phyloP scores from a whole-genome alignment of 2,329 filamentous ascomycete genomes.

The Fusarium longipes region DNA sequence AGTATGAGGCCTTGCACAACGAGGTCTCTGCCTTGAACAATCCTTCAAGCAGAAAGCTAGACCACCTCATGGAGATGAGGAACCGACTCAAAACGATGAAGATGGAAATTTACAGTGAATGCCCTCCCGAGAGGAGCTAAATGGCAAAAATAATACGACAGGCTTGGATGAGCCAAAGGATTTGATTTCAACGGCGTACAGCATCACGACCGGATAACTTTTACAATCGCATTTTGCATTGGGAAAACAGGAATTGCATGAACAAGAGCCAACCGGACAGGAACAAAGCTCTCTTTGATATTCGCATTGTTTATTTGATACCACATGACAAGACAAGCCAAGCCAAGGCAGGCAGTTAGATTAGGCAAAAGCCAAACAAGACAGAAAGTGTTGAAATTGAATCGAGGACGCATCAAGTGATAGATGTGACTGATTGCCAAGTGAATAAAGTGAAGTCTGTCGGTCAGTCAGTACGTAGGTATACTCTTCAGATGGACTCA shows the following conservation, averaged over 20 bases:
- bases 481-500: no score
- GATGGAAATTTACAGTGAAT: constrained; percentile 65
- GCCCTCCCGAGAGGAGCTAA: constrained; percentile 48
- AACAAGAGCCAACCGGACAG: constrained; percentile 36
- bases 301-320: constrained; percentile 45
- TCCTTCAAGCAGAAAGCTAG: constrained; percentile 63
- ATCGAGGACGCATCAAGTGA: constrained; percentile 5
- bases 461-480: neutral
- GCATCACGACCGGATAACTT: constrained; percentile 45
- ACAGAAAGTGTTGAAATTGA: constrained; percentile 41
- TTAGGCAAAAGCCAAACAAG: constrained; percentile 40
- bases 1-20: constrained; percentile 67
- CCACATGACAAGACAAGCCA: constrained; percentile 39
- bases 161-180: constrained; percentile 21
- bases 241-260: constrained; percentile 44
- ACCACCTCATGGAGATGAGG: constrained; percentile 65
- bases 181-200: constrained; percentile 37
- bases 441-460: neutral
- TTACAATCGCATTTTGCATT: constrained; percentile 42
- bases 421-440: neutral
- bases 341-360: constrained; percentile 20
- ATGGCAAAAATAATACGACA: constrained; percentile 31
- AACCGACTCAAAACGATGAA: constrained; percentile 67
- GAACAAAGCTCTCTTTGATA: constrained; percentile 42
- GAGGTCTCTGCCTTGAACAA: constrained; percentile 64